A percentile compares a stretch with the other conserved stretches of the same genome.
Evolutionary conservation across 2,329 filamentous ascomycete species (phyloP).

Genomic region (Fusarium sp.): DNA sequence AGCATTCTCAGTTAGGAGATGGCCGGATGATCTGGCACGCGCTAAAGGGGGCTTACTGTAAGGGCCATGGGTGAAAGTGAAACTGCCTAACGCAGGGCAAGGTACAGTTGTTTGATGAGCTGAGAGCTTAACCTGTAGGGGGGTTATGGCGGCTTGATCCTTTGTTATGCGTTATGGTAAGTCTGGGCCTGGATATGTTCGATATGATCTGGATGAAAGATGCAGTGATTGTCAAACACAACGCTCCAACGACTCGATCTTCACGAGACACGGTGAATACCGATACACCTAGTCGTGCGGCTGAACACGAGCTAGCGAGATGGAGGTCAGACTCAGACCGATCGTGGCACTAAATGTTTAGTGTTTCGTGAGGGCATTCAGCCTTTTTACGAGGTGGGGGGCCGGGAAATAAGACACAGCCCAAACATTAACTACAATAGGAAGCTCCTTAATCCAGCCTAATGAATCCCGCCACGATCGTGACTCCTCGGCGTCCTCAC

Average conservation of each 20-base stretch:
- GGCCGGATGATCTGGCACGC: not conserved
- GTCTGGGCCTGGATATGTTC: not conserved
- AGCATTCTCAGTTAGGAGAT: conserved; percentile 1
- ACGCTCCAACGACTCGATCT: no score
- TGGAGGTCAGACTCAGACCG: not conserved
- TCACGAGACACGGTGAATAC: not conserved
- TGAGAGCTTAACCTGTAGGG: not conserved
- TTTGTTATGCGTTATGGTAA: not conserved
- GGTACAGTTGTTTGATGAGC: not conserved
- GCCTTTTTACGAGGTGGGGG: not conserved
- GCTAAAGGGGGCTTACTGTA: not conserved
- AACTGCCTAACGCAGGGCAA: not conserved
- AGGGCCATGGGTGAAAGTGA: not conserved
- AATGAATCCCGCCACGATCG: not conserved
- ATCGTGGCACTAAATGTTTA: not conserved
- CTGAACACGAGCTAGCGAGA: not conserved
- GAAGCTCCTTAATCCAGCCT: not conserved
- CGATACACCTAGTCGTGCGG: not conserved
- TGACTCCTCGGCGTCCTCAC: not conserved
- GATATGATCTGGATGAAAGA: not conserved
- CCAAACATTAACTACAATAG: not conserved
- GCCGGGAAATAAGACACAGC: not conserved
- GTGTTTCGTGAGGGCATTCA: not conserved
- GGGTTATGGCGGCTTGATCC: not conserved
- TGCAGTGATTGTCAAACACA: no score